Percentiles rank a stretch among this genome's conserved stretches.
Conservation (phyloP, 129 eudicot genomes). For the Helianthus tuberosus region DNA sequence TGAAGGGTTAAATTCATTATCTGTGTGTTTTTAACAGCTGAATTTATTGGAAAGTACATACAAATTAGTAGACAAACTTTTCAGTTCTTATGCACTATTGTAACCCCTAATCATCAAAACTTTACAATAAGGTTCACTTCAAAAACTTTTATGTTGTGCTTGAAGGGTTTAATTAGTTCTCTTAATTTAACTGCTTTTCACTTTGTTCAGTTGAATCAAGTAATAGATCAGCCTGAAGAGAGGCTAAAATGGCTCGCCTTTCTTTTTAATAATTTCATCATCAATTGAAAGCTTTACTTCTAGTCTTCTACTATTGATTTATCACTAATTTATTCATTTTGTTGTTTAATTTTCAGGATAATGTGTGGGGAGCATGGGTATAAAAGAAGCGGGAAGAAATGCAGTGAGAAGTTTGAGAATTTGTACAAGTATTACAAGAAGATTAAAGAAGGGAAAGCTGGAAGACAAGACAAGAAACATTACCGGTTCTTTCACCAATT, state of each 20-base stretch:
- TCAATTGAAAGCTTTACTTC: background rate
- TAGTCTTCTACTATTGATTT: background rate
- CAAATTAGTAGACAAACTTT: background rate
- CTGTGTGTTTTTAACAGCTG: background rate
- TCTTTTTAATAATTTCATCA: slow-evolving; percentile 1
- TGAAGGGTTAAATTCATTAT: background rate
- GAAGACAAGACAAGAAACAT: slow-evolving; percentile 88
- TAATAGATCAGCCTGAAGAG: background rate
- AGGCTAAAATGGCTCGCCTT: slow-evolving; percentile 1
- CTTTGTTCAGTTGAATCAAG: background rate
- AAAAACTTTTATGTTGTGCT: background rate
- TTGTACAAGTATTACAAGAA: slow-evolving; percentile 96
- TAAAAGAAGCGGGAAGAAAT: slow-evolving; percentile 93
- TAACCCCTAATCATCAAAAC: background rate
- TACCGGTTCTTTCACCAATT: slow-evolving; percentile 90
- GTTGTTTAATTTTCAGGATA: slow-evolving; percentile 48
- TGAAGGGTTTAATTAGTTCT: no score
- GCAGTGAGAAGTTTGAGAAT: slow-evolving; percentile 97
- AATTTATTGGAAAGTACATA: background rate
- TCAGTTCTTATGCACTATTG: background rate
- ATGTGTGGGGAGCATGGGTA: slow-evolving; percentile 90
- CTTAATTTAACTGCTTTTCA: background rate
- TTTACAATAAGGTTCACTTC: slow-evolving; percentile 17
- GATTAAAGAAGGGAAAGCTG: slow-evolving; percentile 95
- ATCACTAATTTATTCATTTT: background rate